Conservation (phyloP, 2,329 filamentous ascomycete species). For the Ophiocordyceps robertsii region DNA sequence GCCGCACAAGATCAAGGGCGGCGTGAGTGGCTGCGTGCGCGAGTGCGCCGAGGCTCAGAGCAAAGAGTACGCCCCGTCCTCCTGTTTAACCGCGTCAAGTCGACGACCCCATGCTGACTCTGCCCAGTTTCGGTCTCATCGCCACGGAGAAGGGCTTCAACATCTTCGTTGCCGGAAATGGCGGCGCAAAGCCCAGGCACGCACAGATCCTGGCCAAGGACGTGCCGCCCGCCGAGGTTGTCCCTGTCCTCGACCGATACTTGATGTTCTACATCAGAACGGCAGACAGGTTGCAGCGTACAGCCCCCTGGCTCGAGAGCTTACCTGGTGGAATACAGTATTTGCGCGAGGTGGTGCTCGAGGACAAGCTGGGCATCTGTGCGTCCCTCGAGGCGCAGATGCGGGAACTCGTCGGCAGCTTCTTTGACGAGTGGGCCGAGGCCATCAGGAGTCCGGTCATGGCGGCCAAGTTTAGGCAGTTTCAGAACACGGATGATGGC, state of each 20-base stretch:
- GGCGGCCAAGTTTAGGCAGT: slow-evolving; percentile 62
- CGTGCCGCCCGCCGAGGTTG: slow-evolving; percentile 67
- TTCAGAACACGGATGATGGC: slow-evolving; percentile 67
- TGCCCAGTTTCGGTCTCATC: slow-evolving; percentile 67
- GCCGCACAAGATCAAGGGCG: slow-evolving; percentile 85
- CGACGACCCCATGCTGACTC: background rate
- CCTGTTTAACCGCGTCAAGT: background rate
- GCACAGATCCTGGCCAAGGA: slow-evolving; percentile 77
- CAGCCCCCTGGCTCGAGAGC: slow-evolving; percentile 75
- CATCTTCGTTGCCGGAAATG: slow-evolving; percentile 81
- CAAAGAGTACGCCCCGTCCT: slow-evolving; percentile 54
- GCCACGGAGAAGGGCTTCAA: slow-evolving; percentile 91
- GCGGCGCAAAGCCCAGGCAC: slow-evolving; percentile 73
- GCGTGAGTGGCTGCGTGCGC: slow-evolving; percentile 80
- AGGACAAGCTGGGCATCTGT: slow-evolving; percentile 77
- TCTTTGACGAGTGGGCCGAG: slow-evolving; percentile 88
- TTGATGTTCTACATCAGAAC: slow-evolving; percentile 91
- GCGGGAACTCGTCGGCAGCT: slow-evolving; percentile 69
- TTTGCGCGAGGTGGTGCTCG: slow-evolving; percentile 66
- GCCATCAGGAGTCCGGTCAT: slow-evolving; percentile 57
- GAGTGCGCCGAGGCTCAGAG: slow-evolving; percentile 88
- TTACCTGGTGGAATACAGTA: slow-evolving; percentile 77
- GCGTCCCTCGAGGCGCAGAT: slow-evolving; percentile 78
- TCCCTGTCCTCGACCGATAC: slow-evolving; percentile 77
- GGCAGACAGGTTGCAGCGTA: slow-evolving; percentile 79